These are phyloP conservation scores for Kodamaea kaohsiungensis DNA, from an alignment of 805 yeast genomes.

Conservation along the genomic window DNA sequence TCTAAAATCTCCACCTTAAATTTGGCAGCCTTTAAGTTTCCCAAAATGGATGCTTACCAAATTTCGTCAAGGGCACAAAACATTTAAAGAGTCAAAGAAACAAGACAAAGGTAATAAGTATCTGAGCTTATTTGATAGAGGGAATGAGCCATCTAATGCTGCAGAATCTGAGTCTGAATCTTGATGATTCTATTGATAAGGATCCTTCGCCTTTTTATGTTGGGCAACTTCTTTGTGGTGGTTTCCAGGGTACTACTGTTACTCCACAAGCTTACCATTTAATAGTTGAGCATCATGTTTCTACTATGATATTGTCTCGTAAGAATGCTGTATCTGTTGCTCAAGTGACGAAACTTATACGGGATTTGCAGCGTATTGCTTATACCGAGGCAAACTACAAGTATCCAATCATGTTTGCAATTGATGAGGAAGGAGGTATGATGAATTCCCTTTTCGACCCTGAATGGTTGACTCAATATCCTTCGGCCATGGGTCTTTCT, in stretches of 20 bases:
- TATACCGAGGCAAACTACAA: constrained; percentile 46
- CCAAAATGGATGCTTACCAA: neutral
- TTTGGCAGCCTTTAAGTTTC: neutral
- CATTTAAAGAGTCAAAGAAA: neutral
- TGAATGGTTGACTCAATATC: constrained; percentile 53
- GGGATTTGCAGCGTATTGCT: constrained; percentile 57
- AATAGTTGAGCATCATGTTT: constrained; percentile 51
- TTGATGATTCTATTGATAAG: neutral
- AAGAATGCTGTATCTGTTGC: constrained; percentile 52
- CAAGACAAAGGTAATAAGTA: no score
- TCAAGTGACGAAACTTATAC: constrained; percentile 50
- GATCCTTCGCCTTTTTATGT: constrained; percentile 10
- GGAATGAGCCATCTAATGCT: constrained; percentile 4
- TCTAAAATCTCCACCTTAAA: neutral
- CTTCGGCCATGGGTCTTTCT: constrained; percentile 65
- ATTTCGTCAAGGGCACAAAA: neutral
- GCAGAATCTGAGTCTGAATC: constrained; percentile 9
- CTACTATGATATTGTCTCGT: constrained; percentile 51
- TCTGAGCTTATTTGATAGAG: no score
- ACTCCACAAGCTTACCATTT: constrained; percentile 54
- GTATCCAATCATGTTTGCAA: constrained; percentile 55
- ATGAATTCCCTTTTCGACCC: constrained; percentile 58
- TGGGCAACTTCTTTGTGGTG: constrained; percentile 61
- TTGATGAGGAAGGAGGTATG: constrained; percentile 68
- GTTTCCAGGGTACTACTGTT: constrained; percentile 57